Conservation (phyloP, 2,329 filamentous ascomycete species). For the Sclerotinia subarctica region DNA sequence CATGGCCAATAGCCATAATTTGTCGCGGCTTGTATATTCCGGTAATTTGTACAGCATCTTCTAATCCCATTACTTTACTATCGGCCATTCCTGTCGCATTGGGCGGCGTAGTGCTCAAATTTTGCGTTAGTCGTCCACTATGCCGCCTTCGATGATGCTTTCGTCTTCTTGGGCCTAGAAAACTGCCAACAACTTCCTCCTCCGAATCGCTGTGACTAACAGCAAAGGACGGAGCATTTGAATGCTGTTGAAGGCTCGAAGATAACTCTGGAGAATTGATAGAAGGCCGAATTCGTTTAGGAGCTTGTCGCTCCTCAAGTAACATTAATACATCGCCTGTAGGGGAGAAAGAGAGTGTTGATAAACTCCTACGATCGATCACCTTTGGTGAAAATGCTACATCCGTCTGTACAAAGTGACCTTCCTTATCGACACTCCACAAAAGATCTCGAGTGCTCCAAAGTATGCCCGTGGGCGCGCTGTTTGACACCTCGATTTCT, state of each 20-base stretch:
- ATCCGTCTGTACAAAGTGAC: slow-evolving; percentile 62
- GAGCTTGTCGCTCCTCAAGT: slow-evolving; percentile 54
- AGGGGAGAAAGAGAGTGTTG: slow-evolving; percentile 58
- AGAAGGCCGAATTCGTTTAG: slow-evolving; percentile 44
- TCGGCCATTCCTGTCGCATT: slow-evolving; percentile 40
- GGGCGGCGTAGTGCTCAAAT: slow-evolving; percentile 55
- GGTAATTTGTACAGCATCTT: slow-evolving; percentile 57
- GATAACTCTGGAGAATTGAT: slow-evolving; percentile 34
- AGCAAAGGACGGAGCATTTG: slow-evolving; percentile 50
- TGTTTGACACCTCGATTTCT: slow-evolving; percentile 59
- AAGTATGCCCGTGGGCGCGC: slow-evolving; percentile 54
- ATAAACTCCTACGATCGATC: slow-evolving; percentile 60
- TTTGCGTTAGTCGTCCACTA: slow-evolving; percentile 45
- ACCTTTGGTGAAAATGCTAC: slow-evolving; percentile 61
- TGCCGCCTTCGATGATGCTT: slow-evolving; percentile 44
- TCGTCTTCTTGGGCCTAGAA: slow-evolving; percentile 50
- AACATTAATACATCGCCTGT: slow-evolving; percentile 59
- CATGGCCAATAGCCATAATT: slow-evolving; percentile 58
- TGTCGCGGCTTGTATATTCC: slow-evolving; percentile 58
- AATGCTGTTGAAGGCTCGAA: slow-evolving; percentile 41
- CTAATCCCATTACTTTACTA: slow-evolving; percentile 49
- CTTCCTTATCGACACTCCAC: slow-evolving; percentile 63
- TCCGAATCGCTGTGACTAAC: slow-evolving; percentile 63
- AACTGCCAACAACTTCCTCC: slow-evolving; percentile 60
- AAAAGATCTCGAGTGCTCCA: slow-evolving; percentile 65